Percentiles rank a stretch among this genome's conserved stretches.
phyloP scores from a whole-genome alignment of 2,329 filamentous ascomycete species.

The Colletotrichum abscissum region DNA sequence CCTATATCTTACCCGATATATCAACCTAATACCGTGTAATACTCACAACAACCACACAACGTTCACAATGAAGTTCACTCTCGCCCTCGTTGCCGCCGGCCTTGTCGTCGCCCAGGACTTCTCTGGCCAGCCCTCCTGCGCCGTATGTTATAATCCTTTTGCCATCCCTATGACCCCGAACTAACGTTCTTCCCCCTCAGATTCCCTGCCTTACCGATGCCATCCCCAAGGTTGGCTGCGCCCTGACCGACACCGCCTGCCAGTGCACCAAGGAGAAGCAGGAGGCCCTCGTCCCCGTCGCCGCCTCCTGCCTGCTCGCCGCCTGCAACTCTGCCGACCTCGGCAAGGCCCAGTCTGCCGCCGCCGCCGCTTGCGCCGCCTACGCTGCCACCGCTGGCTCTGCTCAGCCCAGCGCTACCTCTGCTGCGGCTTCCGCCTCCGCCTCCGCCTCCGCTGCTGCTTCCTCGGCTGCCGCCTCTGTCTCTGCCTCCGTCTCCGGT shows the following conservation, averaged over 20 bases:
- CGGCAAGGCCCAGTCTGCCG: constrained; percentile 45
- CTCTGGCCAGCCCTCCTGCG: constrained; percentile 49
- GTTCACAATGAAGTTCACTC: constrained; percentile 54
- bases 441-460: neutral
- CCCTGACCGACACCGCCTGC: constrained; percentile 49
- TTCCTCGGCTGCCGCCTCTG: neutral
- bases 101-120: constrained; percentile 53
- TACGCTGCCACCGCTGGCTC: constrained; percentile 36
- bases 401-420: neutral
- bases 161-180: neutral
- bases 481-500: neutral
- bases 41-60: constrained; percentile 15
- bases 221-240: constrained; percentile 50
- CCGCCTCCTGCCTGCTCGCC: constrained; percentile 46
- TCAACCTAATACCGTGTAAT: neutral
- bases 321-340: constrained; percentile 48
- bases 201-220: constrained; percentile 48
- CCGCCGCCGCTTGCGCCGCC: constrained; percentile 39
- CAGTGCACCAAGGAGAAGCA: constrained; percentile 50
- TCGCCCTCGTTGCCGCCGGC: constrained; percentile 48
- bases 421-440: neutral
- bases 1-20: neutral
- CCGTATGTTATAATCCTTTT: constrained; percentile 47
- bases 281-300: constrained; percentile 42
- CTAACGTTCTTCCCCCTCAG: constrained; percentile 32